Evolutionary conservation across 495 filamentous ascomycete genomes (phyloP).

Genomic region (Penicillium simplicissimum): DNA sequence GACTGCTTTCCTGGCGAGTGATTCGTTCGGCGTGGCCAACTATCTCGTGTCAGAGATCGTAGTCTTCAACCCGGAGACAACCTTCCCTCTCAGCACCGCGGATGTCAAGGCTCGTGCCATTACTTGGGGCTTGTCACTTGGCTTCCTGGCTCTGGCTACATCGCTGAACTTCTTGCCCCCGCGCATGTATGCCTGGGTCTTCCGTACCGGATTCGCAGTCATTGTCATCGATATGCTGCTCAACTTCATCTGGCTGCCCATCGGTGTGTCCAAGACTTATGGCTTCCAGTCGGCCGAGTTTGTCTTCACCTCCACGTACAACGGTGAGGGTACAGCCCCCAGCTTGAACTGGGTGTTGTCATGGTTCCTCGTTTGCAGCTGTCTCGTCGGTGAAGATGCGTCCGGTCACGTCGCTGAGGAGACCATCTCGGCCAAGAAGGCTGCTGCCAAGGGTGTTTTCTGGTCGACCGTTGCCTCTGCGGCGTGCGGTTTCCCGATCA

Average conservation of each 20-base stretch:
- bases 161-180: constrained; percentile 36
- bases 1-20: constrained; percentile 37
- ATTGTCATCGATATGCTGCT: constrained; percentile 38
- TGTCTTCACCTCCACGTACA: constrained; percentile 38
- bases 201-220: constrained; percentile 36
- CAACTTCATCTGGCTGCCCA: constrained; percentile 41
- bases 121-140: constrained; percentile 35
- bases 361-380: constrained; percentile 35
- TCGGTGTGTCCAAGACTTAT: constrained; percentile 36
- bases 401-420: constrained; percentile 42
- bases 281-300: constrained; percentile 38
- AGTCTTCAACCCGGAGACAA: constrained; percentile 35
- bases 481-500: constrained; percentile 38
- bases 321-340: constrained; percentile 31
- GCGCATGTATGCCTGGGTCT: constrained; percentile 38
- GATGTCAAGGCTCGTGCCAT: constrained; percentile 35
- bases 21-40: constrained; percentile 41
- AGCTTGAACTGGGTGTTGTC: constrained; percentile 41
- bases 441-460: constrained; percentile 39
- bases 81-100: constrained; percentile 31
- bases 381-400: constrained; percentile 38
- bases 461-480: constrained; percentile 40
- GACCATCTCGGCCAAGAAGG: constrained; percentile 39
- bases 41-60: constrained; percentile 36
- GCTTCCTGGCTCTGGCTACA: constrained; percentile 35